Conservation (phyloP, 345 rosid genomes). For the Aquilaria yunnanensis region DNA sequence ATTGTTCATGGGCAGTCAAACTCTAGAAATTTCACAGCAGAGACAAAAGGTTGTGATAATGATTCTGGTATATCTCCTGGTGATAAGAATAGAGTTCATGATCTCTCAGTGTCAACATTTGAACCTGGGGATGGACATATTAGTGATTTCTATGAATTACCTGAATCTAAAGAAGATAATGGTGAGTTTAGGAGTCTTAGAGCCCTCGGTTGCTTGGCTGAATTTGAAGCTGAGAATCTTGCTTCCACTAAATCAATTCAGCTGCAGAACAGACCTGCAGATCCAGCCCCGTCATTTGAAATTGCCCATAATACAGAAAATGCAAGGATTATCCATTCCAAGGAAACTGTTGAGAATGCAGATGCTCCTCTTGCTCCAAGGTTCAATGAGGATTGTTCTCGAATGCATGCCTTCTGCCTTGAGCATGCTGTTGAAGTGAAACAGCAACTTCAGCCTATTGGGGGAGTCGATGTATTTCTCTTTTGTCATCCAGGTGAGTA, state of each 20-base stretch:
- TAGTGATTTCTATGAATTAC: constrained; percentile 16
- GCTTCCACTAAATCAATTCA: constrained; percentile 20
- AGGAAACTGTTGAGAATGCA: constrained; percentile 18
- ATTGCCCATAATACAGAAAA: constrained; percentile 26
- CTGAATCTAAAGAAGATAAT: constrained; percentile 22
- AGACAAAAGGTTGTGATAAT: constrained; percentile 2
- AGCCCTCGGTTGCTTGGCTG: constrained; percentile 9
- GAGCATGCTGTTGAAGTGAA: constrained; percentile 97
- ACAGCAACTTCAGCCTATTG: constrained; percentile 61
- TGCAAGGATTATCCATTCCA: constrained; percentile 16
- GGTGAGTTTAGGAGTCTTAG: constrained; percentile 18
- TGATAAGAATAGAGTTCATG: background rate
- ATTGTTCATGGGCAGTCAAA: constrained; percentile 22
- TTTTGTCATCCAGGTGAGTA: constrained; percentile 84
- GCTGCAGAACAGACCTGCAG: no score
- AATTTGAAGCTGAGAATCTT: constrained; percentile 28
- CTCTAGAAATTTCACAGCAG: constrained; percentile 16
- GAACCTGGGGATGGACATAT: constrained; percentile 20
- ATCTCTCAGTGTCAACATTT: constrained; percentile 12
- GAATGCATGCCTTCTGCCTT: constrained; percentile 87
- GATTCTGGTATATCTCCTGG: background rate
- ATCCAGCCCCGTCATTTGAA: no score
- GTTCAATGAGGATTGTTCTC: constrained; percentile 66
- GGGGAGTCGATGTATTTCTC: constrained; percentile 73
- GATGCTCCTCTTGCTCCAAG: constrained; percentile 1